These are phyloP conservation scores for Leccinum fallax DNA, from an alignment of 1,284 basidiomycete species.

Conservation along the genomic window DNA sequence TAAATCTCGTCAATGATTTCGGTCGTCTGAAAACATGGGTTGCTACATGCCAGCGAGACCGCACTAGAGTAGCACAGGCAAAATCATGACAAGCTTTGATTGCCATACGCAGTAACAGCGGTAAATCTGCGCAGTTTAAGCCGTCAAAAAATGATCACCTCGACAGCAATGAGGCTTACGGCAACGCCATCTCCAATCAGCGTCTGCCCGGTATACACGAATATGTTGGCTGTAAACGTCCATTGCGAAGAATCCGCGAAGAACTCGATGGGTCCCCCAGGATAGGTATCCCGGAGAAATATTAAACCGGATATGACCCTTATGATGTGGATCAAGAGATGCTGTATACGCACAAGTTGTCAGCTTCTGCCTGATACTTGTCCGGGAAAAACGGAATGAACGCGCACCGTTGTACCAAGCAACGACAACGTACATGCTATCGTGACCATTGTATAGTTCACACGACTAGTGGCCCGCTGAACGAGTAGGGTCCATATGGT, in stretches of 20 bases:
- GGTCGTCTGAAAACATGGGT: not conserved
- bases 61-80: not conserved
- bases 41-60: not conserved
- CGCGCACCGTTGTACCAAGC: conserved; percentile 8
- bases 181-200: not conserved
- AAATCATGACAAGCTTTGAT: not conserved
- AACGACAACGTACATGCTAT: conserved; percentile 3
- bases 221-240: not conserved
- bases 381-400: not conserved
- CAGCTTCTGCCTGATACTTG: not conserved
- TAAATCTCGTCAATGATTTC: not conserved
- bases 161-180: not conserved
- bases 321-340: conserved; percentile 1
- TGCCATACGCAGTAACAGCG: conserved; percentile 3
- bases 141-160: not conserved
- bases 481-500: conserved; percentile 2
- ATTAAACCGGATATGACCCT: not conserved
- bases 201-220: not conserved
- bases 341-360: not conserved
- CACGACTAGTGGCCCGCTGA: not conserved
- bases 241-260: conserved; percentile 1
- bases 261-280: not conserved
- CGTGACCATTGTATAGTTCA: conserved; percentile 4
- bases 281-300: not conserved
- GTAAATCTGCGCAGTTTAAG: not conserved